Evolutionary conservation across 345 rosid genomes (phyloP).

Genomic region (Populus ilicifolia): DNA sequence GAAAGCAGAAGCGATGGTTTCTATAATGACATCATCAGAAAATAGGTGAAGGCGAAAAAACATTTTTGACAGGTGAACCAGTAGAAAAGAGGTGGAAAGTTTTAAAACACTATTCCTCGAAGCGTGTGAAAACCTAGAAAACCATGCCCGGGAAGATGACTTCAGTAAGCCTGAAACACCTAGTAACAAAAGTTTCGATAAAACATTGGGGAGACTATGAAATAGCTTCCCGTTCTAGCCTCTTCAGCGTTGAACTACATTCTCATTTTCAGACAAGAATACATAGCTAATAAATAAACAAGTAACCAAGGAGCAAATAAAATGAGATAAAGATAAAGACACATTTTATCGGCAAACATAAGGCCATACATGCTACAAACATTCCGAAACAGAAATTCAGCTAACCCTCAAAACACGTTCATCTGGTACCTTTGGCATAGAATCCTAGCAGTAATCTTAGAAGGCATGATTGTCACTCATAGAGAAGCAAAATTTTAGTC

Average conservation of each 20-base stretch:
- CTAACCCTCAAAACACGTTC: slow-evolving; percentile 1
- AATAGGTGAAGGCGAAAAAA: neutral
- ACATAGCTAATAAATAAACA: slow-evolving; percentile 16
- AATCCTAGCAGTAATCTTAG: slow-evolving; percentile 2
- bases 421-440: neutral
- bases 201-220: neutral
- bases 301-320: slow-evolving; percentile 2
- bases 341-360: slow-evolving; percentile 1
- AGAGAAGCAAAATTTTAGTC: neutral
- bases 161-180: neutral
- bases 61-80: neutral
- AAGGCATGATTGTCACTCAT: slow-evolving; percentile 9
- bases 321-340: slow-evolving; percentile 2
- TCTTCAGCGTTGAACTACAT: neutral
- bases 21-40: neutral
- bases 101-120: neutral
- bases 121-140: neutral
- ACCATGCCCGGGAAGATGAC: neutral
- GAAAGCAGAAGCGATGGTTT: neutral
- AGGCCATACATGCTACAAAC: neutral
- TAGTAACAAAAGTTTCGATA: neutral
- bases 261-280: slow-evolving; percentile 18
- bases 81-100: neutral
- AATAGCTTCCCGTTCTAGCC: neutral
- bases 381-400: neutral